Evolutionary conservation across 441 rosid species (phyloP).

Genomic region (Syzygium syzygioides): DNA sequence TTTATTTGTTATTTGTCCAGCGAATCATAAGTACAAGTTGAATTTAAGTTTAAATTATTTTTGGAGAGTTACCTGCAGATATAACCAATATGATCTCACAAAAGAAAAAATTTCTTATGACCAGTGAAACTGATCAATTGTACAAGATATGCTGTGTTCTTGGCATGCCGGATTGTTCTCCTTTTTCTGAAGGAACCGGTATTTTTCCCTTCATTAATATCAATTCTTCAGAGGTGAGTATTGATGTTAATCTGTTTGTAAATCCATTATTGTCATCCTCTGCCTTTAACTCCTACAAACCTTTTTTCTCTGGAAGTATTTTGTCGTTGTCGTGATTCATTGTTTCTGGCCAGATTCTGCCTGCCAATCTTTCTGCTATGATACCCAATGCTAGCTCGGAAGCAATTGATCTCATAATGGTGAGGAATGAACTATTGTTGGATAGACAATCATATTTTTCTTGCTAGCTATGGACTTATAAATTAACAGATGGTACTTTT

Average conservation of each 20-base stretch:
- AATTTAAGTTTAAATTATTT: not conserved
- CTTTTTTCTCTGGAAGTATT: conserved; percentile 2
- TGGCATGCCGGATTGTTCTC: conserved; percentile 62
- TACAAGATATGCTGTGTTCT: conserved; percentile 60
- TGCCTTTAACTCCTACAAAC: not conserved
- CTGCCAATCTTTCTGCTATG: conserved; percentile 50
- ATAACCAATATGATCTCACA: too few species aligned
- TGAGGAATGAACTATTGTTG: conserved; percentile 23
- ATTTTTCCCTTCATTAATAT: conserved; percentile 56
- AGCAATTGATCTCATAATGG: conserved; percentile 84
- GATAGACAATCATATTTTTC: not conserved
- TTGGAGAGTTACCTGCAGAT: not conserved
- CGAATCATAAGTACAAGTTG: not conserved
- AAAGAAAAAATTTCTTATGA: not conserved
- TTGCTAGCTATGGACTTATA: not conserved
- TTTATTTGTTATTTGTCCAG: not conserved
- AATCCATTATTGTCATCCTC: not conserved
- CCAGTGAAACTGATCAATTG: conserved; percentile 68
- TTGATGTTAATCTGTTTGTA: not conserved
- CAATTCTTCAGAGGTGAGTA: conserved; percentile 54
- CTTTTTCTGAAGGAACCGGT: conserved; percentile 70
- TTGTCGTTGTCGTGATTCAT: not conserved
- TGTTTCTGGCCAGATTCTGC: conserved; percentile 39
- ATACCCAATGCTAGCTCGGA: conserved; percentile 76
- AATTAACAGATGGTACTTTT: conserved; percentile 5